Evolutionary conservation across 192 early-diverging fungal species (phyloP).

Genomic region (Polychytrium aggregatum): DNA sequence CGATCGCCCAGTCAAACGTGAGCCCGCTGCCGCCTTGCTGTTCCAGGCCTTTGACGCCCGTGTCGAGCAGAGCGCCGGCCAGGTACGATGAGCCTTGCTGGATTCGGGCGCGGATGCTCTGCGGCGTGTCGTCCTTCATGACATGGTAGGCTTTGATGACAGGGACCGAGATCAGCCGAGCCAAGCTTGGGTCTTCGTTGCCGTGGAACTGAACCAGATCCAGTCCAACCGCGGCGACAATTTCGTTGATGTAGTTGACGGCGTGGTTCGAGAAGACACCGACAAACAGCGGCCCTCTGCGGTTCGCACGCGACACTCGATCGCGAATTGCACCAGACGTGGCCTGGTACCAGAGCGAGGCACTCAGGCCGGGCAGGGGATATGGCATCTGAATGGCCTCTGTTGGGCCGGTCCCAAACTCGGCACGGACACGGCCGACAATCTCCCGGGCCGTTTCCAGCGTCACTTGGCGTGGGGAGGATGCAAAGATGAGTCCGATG

Average conservation of each 20-base stretch:
- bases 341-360: not conserved
- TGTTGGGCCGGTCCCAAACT: not conserved
- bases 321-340: not conserved
- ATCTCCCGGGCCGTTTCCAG: constrained; percentile 56
- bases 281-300: constrained; percentile 61
- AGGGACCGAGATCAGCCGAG: constrained; percentile 63
- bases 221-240: constrained; percentile 52
- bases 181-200: constrained; percentile 51
- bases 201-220: constrained; percentile 96
- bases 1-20: constrained; percentile 79
- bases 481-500: constrained; percentile 90
- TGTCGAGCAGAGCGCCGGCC: constrained; percentile 29
- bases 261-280: constrained; percentile 90
- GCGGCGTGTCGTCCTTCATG: constrained; percentile 37
- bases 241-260: constrained; percentile 58
- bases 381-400: not conserved
- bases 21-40: constrained; percentile 69
- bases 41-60: constrained; percentile 43
- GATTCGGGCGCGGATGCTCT: constrained; percentile 4
- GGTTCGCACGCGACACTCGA: not conserved
- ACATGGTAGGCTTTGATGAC: constrained; percentile 88
- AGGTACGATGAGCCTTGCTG: constrained; percentile 8
- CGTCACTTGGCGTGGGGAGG: constrained; percentile 65
- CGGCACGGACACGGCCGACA: constrained; percentile 49
- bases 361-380: constrained; percentile 1